Base-by-base conservation (phyloP, 805 yeast species). In the Hagleromyces aurorensis region DNA sequence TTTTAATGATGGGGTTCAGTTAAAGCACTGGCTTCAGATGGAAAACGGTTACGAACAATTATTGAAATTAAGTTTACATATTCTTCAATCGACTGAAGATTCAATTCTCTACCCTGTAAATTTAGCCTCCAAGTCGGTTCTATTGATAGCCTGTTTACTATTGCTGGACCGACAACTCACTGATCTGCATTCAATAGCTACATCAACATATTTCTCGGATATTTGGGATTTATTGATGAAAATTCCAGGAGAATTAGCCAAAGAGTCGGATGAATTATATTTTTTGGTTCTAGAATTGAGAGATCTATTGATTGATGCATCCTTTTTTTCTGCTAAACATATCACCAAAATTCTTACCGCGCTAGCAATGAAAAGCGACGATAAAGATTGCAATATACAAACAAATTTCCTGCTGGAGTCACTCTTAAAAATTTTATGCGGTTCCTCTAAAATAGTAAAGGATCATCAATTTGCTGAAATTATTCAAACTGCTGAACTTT, bases 81-180 rank as follows among this genome's bases (percentile, higher is more conserved):
- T 55, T 10, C 27, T 53, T 10, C 38, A 44, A 16, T 48, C 57
- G 1, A 45, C 52, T 1, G 48, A 40, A 19, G 52, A 48, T 13
- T 41, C 46, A 4, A 16, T 30, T n/a, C 30, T 39, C 12, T 37
- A 50, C 7, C 58, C 58, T 12, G 37, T 46, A 8, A 48, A 40
- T 13, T 41, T 55, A 25, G 47, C 50, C 2, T 39, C 43, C 13
- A 50, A 46, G 27, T 41, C 54, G 4, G 30, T 55, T 12, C 31
- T 53, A 4, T 27, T 55, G 12, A 29, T 44, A 5, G 41, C 44
- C 19, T 45, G 52, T 27, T 27, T 50, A 8, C 17, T 50, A 12
- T 27, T 38, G 3, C 16, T 38, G 11, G 36, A 38, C 16, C 23
- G 25, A 4, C 26, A 32, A 8, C 19, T 31, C 28, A 25, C 21